Evolutionary conservation across 2,329 filamentous ascomycete species (phyloP).

Genomic region (Botrytis fragariae): DNA sequence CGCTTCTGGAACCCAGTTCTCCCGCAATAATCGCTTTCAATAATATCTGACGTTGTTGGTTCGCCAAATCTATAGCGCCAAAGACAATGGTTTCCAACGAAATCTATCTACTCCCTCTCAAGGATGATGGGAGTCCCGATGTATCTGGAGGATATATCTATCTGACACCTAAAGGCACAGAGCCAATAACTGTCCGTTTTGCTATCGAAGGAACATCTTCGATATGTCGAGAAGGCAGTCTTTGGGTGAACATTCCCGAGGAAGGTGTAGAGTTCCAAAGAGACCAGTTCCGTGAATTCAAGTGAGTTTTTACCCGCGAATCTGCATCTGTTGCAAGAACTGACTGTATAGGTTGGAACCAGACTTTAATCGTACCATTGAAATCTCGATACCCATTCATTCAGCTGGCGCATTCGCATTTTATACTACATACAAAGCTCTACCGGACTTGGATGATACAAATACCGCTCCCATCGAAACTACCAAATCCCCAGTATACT

Average conservation of each 20-base stretch:
- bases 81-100: slow-evolving; percentile 63
- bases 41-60: slow-evolving; percentile 6
- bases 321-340: slow-evolving; percentile 4
- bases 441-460: slow-evolving; percentile 66
- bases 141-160: slow-evolving; percentile 90
- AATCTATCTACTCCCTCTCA: slow-evolving; percentile 86
- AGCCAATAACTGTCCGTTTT: slow-evolving; percentile 81
- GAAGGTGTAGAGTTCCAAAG: slow-evolving; percentile 73
- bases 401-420: slow-evolving; percentile 87
- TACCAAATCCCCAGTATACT: slow-evolving; percentile 74
- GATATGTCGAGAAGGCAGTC: slow-evolving; percentile 87
- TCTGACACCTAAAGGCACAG: slow-evolving; percentile 68
- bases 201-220: slow-evolving; percentile 92
- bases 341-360: slow-evolving; percentile 65
- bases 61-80: slow-evolving; percentile 49
- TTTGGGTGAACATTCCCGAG: slow-evolving; percentile 94
- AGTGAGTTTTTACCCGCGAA: slow-evolving; percentile 54
- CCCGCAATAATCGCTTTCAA: neutral
- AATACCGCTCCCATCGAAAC: slow-evolving; percentile 49
- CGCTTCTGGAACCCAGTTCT: neutral
- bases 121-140: slow-evolving; percentile 88
- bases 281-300: slow-evolving; percentile 80
- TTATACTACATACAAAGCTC: slow-evolving; percentile 86
- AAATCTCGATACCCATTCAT: slow-evolving; percentile 84
- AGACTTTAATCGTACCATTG: slow-evolving; percentile 87